Conservation (phyloP, 78 protist genomes). For the Pigoraptor vietnamica region DNA sequence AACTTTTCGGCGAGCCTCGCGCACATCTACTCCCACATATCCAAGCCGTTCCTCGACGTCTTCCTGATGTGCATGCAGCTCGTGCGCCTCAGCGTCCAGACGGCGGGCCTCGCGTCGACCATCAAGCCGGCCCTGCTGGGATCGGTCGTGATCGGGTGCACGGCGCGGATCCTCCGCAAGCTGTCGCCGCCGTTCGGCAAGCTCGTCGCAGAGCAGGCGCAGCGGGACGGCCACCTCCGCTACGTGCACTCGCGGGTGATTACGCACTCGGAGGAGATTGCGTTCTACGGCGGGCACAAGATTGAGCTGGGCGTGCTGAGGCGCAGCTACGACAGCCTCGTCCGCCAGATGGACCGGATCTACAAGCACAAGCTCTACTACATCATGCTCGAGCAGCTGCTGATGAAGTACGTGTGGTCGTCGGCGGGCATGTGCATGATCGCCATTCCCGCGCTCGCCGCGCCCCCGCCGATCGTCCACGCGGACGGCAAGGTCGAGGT, state of each 20-base stretch:
- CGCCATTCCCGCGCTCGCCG: conserved; percentile 31
- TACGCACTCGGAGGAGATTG: conserved; percentile 41
- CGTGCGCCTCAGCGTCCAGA: not conserved
- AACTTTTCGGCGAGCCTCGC: conserved; percentile 10
- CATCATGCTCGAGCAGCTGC: conserved; percentile 25
- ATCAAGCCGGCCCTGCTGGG: not conserved
- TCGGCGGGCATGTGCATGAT: conserved; percentile 33
- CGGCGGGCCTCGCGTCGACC: not conserved
- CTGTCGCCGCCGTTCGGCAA: conserved; percentile 23
- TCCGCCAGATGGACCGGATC: conserved; percentile 11
- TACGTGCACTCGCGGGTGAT: conserved; percentile 22
- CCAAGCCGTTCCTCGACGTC: conserved; percentile 40
- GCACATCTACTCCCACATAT: conserved; percentile 24
- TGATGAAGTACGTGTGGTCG: conserved; percentile 49
- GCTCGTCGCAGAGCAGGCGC: conserved; percentile 17
- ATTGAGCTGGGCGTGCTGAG: conserved; percentile 1
- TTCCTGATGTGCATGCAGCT: conserved; percentile 18
- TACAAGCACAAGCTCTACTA: not conserved
- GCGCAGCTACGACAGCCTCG: not conserved
- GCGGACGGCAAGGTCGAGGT: not conserved
- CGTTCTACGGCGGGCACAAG: conserved; percentile 42
- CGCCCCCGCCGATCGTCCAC: not conserved
- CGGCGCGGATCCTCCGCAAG: not conserved
- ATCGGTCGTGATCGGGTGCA: not conserved
- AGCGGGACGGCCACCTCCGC: conserved; percentile 36